Percentiles rank a stretch among this genome's conserved stretches.
phyloP scores from a whole-genome alignment of 805 yeast species.

The Sugiyamaella smithiae region DNA sequence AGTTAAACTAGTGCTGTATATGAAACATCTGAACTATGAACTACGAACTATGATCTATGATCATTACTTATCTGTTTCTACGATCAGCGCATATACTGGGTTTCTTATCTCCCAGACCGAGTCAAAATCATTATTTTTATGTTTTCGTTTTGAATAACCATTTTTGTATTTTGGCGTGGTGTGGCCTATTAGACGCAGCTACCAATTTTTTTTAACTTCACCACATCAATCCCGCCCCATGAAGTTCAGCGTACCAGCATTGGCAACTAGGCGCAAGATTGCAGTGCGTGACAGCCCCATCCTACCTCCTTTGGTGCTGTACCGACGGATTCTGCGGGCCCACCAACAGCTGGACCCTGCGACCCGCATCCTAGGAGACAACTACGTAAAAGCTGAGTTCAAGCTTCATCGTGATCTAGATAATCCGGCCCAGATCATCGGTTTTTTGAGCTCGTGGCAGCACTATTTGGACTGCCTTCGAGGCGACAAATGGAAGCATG shows the following conservation, averaged over 20 bases:
- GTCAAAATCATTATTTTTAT: too few species aligned
- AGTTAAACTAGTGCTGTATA: too few species aligned
- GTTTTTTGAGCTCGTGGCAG: slow-evolving; percentile 93
- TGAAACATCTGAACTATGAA: too few species aligned
- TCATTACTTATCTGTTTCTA: too few species aligned
- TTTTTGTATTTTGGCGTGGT: too few species aligned
- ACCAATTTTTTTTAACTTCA: too few species aligned
- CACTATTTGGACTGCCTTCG: slow-evolving; percentile 37
- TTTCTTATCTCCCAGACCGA: too few species aligned
- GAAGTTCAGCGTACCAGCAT: background rate
- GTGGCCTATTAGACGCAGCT: too few species aligned
- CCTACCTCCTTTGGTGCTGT: slow-evolving; percentile 78
- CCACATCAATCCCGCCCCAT: background rate
- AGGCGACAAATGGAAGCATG: slow-evolving; percentile 61
- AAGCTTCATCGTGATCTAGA: slow-evolving; percentile 76
- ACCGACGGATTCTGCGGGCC: slow-evolving; percentile 77
- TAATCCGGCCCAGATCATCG: slow-evolving; percentile 91
- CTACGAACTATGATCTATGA: too few species aligned
- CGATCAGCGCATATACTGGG: too few species aligned
- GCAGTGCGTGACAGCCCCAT: slow-evolving; percentile 32
- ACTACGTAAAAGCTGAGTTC: slow-evolving; percentile 87
- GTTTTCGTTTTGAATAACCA: too few species aligned
- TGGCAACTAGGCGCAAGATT: slow-evolving; percentile 22
- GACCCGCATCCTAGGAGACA: slow-evolving; percentile 79
- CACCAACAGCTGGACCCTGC: slow-evolving; percentile 66